Conservation (phyloP, 768 basidiomycete species). For the Tricholoma bakamatsutake region DNA sequence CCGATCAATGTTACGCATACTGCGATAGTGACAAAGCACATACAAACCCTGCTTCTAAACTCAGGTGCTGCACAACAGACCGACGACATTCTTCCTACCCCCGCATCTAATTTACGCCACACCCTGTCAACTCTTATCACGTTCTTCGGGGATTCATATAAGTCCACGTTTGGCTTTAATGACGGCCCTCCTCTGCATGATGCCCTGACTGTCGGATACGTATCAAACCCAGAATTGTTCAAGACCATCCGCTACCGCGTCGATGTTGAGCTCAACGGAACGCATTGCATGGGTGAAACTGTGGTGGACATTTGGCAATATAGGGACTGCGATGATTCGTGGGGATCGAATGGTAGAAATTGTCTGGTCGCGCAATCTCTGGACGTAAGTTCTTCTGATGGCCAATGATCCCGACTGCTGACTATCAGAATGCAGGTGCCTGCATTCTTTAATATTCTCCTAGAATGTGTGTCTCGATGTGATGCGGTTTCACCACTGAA, state of each 20-base stretch:
- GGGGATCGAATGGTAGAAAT: conserved; percentile 73
- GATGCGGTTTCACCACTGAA: conserved; percentile 62
- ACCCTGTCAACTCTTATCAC: conserved; percentile 69
- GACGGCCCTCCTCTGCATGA: conserved; percentile 88
- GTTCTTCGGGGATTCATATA: conserved; percentile 72
- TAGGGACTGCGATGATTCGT: conserved; percentile 51
- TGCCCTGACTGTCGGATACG: conserved; percentile 73
- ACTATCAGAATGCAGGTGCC: conserved; percentile 39
- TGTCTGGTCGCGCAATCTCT: conserved; percentile 64
- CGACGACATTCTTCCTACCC: conserved; percentile 24
- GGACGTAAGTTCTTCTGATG: conserved; percentile 42
- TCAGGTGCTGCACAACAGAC: conserved; percentile 16
- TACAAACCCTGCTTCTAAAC: conserved; percentile 49
- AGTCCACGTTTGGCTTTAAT: conserved; percentile 72
- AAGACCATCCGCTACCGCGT: conserved; percentile 59
- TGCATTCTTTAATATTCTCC: conserved; percentile 59
- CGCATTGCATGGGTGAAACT: conserved; percentile 68
- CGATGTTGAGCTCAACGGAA: conserved; percentile 72
- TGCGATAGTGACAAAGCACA: conserved; percentile 59
- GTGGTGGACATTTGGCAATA: conserved; percentile 76
- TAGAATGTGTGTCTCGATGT: conserved; percentile 52
- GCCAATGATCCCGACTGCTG: not conserved
- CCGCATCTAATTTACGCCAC: conserved; percentile 50
- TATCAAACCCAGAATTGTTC: conserved; percentile 67
- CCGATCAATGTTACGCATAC: conserved; percentile 88